Percentiles rank a stretch among this genome's conserved stretches.
Evolutionary conservation across 2,329 filamentous ascomycete genomes (phyloP).

Genomic region (Verticillium albo-atrum): DNA sequence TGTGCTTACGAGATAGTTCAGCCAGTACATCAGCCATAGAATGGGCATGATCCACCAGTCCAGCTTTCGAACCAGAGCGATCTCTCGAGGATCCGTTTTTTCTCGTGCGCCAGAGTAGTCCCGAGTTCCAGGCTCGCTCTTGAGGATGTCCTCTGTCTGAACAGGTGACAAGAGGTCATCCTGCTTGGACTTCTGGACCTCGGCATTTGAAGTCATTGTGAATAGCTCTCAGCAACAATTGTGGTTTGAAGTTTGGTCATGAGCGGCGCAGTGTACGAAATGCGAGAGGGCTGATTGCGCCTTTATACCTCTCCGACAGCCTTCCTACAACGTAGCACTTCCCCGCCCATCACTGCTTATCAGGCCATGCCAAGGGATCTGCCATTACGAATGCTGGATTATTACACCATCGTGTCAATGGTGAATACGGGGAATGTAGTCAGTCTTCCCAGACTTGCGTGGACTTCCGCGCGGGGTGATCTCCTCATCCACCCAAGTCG

Average conservation of each 20-base stretch:
- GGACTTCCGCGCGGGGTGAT: background rate
- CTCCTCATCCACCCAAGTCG: background rate
- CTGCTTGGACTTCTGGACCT: background rate
- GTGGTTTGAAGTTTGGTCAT: background rate
- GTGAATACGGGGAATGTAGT: background rate
- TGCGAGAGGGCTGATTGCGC: too few relatives aligned
- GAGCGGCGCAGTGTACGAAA: background rate
- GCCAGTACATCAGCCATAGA: slow-evolving; percentile 33
- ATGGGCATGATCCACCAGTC: slow-evolving; percentile 32
- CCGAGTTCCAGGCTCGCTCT: background rate
- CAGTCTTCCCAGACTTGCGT: background rate
- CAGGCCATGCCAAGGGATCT: background rate
- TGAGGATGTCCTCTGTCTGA: background rate
- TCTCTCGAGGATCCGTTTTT: slow-evolving; percentile 25
- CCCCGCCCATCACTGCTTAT: background rate
- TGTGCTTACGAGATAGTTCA: slow-evolving; percentile 20
- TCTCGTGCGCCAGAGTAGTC: slow-evolving; percentile 27
- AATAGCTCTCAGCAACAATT: too few relatives aligned
- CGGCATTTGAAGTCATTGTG: background rate
- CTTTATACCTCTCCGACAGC: background rate
- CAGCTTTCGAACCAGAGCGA: slow-evolving; percentile 28
- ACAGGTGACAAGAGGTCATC: background rate
- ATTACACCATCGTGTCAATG: background rate
- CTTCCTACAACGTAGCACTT: background rate
- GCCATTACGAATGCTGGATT: background rate